phyloP scores from a whole-genome alignment of 1,139 yeast species.

The Nakaseomyces nivariensis region DNA sequence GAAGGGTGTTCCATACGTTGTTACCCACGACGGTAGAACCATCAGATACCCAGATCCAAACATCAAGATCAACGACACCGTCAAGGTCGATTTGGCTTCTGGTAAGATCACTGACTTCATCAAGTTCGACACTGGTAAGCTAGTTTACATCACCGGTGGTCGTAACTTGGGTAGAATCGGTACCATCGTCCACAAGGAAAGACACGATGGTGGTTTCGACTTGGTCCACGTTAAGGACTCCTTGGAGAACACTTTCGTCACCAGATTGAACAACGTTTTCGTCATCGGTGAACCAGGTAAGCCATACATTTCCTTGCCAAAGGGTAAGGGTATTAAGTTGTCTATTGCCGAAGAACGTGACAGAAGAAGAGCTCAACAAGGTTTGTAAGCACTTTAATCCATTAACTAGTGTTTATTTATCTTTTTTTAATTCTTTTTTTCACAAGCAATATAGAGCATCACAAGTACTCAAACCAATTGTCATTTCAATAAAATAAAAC shows the following conservation, averaged over 20 bases:
- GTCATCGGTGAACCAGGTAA: constrained; percentile 97
- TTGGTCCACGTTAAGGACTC: constrained; percentile 97
- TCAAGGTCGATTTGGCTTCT: constrained; percentile 89
- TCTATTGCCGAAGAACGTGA: constrained; percentile 99
- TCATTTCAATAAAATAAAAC: constrained; percentile 3
- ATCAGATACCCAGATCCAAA: constrained; percentile 98
- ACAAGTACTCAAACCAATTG: constrained; percentile 4
- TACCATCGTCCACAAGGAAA: constrained; percentile 95
- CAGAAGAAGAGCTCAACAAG: constrained; percentile 81
- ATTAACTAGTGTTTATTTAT: constrained; percentile 6
- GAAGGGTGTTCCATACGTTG: constrained; percentile 96
- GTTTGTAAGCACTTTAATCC: constrained; percentile 23
- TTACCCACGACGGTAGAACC: constrained; percentile 99
- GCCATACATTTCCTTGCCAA: constrained; percentile 96
- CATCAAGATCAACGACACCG: constrained; percentile 94
- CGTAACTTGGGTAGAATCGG: constrained; percentile 99
- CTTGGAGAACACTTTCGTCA: constrained; percentile 94
- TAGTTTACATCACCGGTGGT: constrained; percentile 98
- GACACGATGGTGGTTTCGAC: constrained; percentile 99
- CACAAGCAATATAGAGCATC: constrained; percentile 4
- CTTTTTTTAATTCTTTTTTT: constrained; percentile 1
- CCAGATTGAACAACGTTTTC: constrained; percentile 95
- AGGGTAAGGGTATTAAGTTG: constrained; percentile 99
- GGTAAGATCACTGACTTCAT: constrained; percentile 89
- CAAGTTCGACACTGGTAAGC: constrained; percentile 92